These are phyloP conservation scores for Anthracocystis panici-leucophaei DNA, from an alignment of 1,284 basidiomycete species.

Conservation along the genomic window DNA sequence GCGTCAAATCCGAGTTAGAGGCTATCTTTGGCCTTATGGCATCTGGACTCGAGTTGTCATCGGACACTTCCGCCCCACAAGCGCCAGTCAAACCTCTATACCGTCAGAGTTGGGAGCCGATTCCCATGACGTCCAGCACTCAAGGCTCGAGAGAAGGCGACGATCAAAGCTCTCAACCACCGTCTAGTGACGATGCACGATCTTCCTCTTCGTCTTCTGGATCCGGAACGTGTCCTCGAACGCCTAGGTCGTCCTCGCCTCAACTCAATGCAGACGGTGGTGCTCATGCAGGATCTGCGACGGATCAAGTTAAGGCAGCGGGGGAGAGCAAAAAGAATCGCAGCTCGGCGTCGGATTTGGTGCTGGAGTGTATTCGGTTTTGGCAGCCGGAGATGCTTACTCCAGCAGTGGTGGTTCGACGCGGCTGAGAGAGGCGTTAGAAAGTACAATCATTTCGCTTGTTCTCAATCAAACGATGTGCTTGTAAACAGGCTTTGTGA, in stretches of 20 bases:
- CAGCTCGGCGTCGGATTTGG: slow-evolving; percentile 25
- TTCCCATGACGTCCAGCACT: slow-evolving; percentile 4
- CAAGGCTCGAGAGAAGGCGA: background rate
- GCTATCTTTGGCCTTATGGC: slow-evolving; percentile 28
- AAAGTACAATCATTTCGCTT: too few relatives aligned
- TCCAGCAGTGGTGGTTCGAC: background rate
- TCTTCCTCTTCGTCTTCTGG: slow-evolving; percentile 5
- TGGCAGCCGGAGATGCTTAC: slow-evolving; percentile 32
- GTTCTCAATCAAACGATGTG: too few relatives aligned
- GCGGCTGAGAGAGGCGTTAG: too few relatives aligned
- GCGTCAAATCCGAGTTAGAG: slow-evolving; percentile 33
- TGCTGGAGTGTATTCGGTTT: slow-evolving; percentile 36
- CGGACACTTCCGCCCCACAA: background rate
- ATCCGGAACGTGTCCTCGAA: slow-evolving; percentile 1
- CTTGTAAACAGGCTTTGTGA: background rate
- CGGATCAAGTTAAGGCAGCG: background rate
- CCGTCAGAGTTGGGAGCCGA: slow-evolving; percentile 24
- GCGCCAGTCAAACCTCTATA: slow-evolving; percentile 19
- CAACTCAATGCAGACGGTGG: background rate
- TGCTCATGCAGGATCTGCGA: too few relatives aligned
- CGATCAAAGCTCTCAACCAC: slow-evolving; percentile 14
- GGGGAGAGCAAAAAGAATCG: slow-evolving; percentile 6
- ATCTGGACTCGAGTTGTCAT: slow-evolving; percentile 24
- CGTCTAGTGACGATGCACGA: slow-evolving; percentile 24
- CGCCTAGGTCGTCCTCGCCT: slow-evolving; percentile 18